Percentiles rank a stretch among this genome's conserved stretches.
Evolutionary conservation across 352 stramenopile species (phyloP).

Genomic region (Blastocystis sp.): DNA sequence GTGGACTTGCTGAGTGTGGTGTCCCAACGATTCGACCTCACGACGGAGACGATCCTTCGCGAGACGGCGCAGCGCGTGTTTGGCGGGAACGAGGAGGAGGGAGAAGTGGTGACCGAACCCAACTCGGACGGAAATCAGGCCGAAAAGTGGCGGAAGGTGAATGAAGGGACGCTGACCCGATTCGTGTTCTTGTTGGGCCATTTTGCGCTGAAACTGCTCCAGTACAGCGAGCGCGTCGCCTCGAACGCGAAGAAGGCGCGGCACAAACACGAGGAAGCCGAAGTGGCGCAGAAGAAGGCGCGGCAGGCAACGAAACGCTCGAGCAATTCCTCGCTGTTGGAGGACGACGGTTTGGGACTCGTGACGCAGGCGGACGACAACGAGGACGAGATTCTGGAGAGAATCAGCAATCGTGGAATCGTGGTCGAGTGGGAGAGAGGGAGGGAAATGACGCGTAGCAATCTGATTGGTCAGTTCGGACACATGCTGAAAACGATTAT

Average conservation of each 20-base stretch:
- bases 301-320: not conserved
- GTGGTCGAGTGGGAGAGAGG: conserved; percentile 23
- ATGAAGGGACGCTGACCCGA: conserved; percentile 81
- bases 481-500: conserved; percentile 88
- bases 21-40: conserved; percentile 41
- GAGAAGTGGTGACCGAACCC: not conserved
- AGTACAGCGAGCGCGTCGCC: conserved; percentile 89
- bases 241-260: conserved; percentile 80
- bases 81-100: not conserved
- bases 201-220: conserved; percentile 89
- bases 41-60: not conserved
- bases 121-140: too few species aligned
- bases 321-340: not conserved
- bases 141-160: not conserved
- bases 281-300: conserved; percentile 73
- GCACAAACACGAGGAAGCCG: conserved; percentile 77
- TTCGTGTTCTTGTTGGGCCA: conserved; percentile 94
- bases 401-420: conserved; percentile 71
- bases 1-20: conserved; percentile 52
- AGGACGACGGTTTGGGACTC: conserved; percentile 72
- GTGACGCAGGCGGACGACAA: conserved; percentile 64
- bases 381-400: conserved; percentile 73
- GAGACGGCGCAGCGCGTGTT: not conserved
- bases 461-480: conserved; percentile 88
- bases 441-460: conserved; percentile 77